Base-by-base conservation (phyloP, 2,329 filamentous ascomycete species). In the Laburnicola sp. region DNA sequence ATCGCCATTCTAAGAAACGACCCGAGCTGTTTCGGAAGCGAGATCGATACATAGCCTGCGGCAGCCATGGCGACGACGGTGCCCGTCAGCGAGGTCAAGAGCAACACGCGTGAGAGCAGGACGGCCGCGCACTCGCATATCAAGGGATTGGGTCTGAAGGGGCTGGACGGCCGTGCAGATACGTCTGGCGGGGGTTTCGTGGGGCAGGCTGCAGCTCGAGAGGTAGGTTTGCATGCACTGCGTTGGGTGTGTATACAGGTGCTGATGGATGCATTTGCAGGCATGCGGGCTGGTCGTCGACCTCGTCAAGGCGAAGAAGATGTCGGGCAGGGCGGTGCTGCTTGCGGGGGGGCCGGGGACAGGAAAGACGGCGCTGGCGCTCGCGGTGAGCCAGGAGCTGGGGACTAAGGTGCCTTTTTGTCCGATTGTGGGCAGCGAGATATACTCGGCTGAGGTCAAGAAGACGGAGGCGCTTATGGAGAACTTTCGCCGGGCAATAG, bases 381-480 rank as follows among this genome's bases (percentile, higher is more conserved):
- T 97, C 54, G 94, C 94, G 42, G 90, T 99, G 63, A 96, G 91
- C 74, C 94, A 97, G 76, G 94, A 99, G 75, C 82, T 99, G 60
- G 94, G 94, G 63, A 97, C 92, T 43, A 97, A 97, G 79, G 96
- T 99, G 50, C 94, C 94, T 5, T 99, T 99, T 74, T 97, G 94
- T 75, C 92, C 93, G 35, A 97, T 99, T 70, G 94, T 97, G 46
- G 94, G 92, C 64, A 97, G 92, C 79, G 94, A 99, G 76, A 88
- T 99, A 66, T 99, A 97, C 78, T 96, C 91, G 63, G 88, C 93
- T 39, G 94, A 99, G 76, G 92, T 99, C 58, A 99, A 99, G 85
- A 99, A 99, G 85, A 99, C 94, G 43, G 94, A 99, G 76, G 88
- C 96, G 61, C 79, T 99, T 71, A 97, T 97, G 94, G 94, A 99